Conservation (phyloP, 352 stramenopile genomes). For the Phytophthora gonapodyides region DNA sequence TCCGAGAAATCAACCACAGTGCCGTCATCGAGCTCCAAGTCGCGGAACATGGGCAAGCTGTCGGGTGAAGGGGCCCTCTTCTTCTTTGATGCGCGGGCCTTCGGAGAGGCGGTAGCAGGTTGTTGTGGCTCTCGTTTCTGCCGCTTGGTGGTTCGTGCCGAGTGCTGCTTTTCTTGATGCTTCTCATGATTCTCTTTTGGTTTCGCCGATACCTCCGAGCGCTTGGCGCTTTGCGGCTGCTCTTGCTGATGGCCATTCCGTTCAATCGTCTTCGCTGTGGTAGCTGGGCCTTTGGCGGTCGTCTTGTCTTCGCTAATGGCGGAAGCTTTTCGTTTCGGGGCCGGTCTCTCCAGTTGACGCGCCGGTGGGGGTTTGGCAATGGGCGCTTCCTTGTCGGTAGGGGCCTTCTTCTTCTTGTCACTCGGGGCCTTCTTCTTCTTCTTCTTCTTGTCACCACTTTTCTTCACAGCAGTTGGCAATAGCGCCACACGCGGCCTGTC, state of each 20-base stretch:
- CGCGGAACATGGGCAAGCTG: slow-evolving; percentile 34
- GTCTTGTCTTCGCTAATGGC: slow-evolving; percentile 14
- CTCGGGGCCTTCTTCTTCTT: slow-evolving; percentile 2
- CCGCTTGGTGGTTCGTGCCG: slow-evolving; percentile 21
- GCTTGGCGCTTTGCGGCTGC: slow-evolving; percentile 17
- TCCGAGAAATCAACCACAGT: slow-evolving; percentile 36
- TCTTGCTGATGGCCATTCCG: slow-evolving; percentile 11
- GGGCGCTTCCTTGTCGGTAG: slow-evolving; percentile 7
- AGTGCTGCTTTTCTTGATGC: slow-evolving; percentile 3
- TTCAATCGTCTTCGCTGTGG: slow-evolving; percentile 5
- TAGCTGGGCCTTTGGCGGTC: slow-evolving; percentile 2
- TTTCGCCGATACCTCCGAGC: slow-evolving; percentile 1
- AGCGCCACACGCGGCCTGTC: background rate
- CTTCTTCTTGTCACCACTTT: slow-evolving; percentile 12
- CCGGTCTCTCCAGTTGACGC: slow-evolving; percentile 16
- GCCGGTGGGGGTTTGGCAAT: background rate
- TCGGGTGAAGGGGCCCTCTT: slow-evolving; percentile 17
- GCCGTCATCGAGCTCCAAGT: slow-evolving; percentile 41
- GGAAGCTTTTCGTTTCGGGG: slow-evolving; percentile 20
- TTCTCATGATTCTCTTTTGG: slow-evolving; percentile 12
- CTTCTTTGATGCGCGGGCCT: slow-evolving; percentile 20
- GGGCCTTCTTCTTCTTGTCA: slow-evolving; percentile 10
- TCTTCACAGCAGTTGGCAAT: slow-evolving; percentile 10
- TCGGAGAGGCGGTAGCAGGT: slow-evolving; percentile 10
- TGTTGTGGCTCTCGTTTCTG: slow-evolving; percentile 27